Conservation (phyloP, 2,329 filamentous ascomycete species). For the Neopestalotiopsis sp. region DNA sequence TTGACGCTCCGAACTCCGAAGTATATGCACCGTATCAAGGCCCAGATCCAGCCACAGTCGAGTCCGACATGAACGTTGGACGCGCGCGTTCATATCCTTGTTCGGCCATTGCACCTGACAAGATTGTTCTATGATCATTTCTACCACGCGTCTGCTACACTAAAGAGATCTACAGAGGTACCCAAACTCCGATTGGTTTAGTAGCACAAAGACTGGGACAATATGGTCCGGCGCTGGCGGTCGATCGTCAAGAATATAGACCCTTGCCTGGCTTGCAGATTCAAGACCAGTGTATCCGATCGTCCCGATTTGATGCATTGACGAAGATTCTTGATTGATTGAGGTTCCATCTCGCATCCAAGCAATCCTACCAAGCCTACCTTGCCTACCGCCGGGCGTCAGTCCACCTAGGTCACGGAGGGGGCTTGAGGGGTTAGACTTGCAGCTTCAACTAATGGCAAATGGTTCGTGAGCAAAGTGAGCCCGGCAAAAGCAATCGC, state of each 20-base stretch:
- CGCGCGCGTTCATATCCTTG: not conserved
- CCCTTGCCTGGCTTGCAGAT: not conserved
- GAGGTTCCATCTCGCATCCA: slow-evolving; percentile 1
- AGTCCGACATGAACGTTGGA: not conserved
- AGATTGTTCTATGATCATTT: not conserved
- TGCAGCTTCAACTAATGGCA: not conserved
- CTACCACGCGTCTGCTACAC: not conserved
- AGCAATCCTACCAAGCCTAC: too few species aligned
- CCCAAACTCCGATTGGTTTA: not conserved
- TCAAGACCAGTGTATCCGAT: not conserved
- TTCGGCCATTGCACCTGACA: not conserved
- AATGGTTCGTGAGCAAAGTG: not conserved
- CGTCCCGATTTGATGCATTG: slow-evolving; percentile 2
- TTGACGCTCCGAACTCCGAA: not conserved
- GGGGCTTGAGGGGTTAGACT: not conserved
- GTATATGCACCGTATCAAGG: not conserved
- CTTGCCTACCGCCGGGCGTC: not conserved
- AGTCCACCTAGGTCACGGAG: not conserved
- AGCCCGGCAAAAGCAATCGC: not conserved
- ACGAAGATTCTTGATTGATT: not conserved
- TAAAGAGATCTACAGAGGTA: not conserved
- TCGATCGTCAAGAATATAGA: not conserved
- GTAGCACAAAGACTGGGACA: not conserved
- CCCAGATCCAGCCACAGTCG: not conserved
- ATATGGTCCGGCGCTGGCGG: not conserved